Base-by-base conservation (phyloP, 2,329 filamentous ascomycete species). In the Colletotrichum neosansevieriae region DNA sequence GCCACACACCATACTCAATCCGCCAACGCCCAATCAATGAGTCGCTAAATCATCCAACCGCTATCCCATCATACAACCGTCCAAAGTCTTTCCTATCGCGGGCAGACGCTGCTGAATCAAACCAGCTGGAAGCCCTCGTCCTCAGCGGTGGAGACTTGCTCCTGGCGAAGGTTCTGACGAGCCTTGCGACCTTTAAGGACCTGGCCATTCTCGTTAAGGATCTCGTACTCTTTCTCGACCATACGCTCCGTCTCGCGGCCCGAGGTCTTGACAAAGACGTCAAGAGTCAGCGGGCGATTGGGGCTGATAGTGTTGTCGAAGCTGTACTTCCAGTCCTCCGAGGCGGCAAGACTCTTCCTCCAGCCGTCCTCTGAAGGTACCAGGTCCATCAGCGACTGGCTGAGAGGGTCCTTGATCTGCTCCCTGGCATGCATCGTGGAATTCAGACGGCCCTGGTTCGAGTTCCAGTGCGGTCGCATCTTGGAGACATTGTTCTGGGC, bases 141-240 rank as follows among this genome's bases (percentile, higher is more conserved):
- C 56, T 72, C 67, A 7, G 75, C 63, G 29, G 73, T 61, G 51
- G 75, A 74, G 3, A 74, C 60, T 6, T 53, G 40, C 15, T 77
- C 75, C 69, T 75, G 73, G 66, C 81, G 80, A 62, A 85, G 74
- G 59, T 79, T 78, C 59, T 76, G 77, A 15, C 81, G 80, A 13
- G 81, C 82, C 78, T 80, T 82, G 45, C 79, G 77, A 45, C 83
- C 82, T 72, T 78, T 80, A 42, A 84, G 76, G 2, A 79, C 74
- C 44, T 84, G 78, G 19, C 83, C 83, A 50, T 84, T 82, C 70
- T 71, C 76, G 70, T 84, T 82, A 13, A 85, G 71, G 32, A 85
- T 79, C 74, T 83, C 82, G 71, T 84, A 85, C 74, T 85, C 83
- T 71, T 81, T 80, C 75, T 83, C 80, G 47, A 84, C 78, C 58